phyloP scores from a whole-genome alignment of 768 basidiomycete genomes.

The Lactarius hengduanensis region DNA sequence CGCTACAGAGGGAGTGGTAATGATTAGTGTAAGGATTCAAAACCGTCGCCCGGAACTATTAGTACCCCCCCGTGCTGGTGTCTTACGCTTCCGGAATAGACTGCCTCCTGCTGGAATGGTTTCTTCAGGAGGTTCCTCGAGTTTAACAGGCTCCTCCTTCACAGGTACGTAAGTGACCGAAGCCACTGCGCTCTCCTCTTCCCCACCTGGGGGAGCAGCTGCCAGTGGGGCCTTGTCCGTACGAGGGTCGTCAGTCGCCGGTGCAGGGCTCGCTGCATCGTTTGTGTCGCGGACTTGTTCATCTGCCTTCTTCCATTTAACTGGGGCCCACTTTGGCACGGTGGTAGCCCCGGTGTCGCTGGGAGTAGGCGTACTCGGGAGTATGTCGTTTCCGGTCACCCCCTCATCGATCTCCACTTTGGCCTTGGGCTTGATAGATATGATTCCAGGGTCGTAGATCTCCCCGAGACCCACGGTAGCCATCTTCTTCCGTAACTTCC shows the following conservation, averaged over 20 bases:
- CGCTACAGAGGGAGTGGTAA: background rate
- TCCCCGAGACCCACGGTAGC: constrained; percentile 63
- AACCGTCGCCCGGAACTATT: constrained; percentile 25
- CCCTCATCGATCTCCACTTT: constrained; percentile 45
- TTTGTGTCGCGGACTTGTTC: constrained; percentile 1
- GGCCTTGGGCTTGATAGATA: constrained; percentile 60
- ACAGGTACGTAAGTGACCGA: background rate
- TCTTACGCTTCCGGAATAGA: constrained; percentile 27
- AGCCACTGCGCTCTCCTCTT: background rate
- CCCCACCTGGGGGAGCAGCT: background rate
- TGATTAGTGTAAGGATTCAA: background rate
- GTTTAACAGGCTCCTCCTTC: constrained; percentile 24
- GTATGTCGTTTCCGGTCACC: background rate
- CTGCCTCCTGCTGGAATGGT: constrained; percentile 12
- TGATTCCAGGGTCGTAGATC: constrained; percentile 75
- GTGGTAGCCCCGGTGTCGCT: constrained; percentile 11
- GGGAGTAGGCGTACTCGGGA: constrained; percentile 1
- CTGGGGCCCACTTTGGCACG: constrained; percentile 26
- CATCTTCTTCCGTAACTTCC: constrained; percentile 68
- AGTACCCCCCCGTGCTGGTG: constrained; percentile 19
- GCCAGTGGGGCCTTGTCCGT: background rate
- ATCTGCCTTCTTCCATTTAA: constrained; percentile 28
- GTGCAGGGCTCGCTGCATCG: background rate
- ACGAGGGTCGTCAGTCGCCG: background rate
- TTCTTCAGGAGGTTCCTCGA: constrained; percentile 13